Base-by-base conservation (phyloP, 73 alveolate genomes). In the Diophrys sp. region DNA sequence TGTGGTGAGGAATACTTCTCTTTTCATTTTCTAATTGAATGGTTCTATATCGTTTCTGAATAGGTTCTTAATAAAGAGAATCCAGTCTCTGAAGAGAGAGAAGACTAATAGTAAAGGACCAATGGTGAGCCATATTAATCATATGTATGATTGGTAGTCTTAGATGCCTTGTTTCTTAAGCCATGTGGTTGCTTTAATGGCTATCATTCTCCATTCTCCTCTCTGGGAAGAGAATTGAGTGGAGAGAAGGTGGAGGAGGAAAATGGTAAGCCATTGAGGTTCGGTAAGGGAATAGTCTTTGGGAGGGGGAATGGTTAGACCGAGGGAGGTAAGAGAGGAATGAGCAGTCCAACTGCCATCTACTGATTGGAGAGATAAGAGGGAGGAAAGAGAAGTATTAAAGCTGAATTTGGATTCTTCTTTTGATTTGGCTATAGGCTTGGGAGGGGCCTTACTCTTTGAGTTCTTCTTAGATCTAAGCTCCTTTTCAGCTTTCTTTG, bases 141-240 rank as follows among this genome's bases (percentile, higher is more conserved):
- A n/a, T n/a, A n/a, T n/a, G n/a, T n/a, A n/a, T n/a, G n/a, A n/a
- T n/a, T n/a, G n/a, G 18, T 44, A 44, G 18, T 44, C 62, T 5
- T 44, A 11, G 62, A 44, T 44, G 18, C 62, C 62, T 44, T 44
- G 18, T 44, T 44, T 44, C 62, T 44, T 44, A 5, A 44, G 18
- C 62, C 62, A 44, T 44, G 5, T 11, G n/a, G 5, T 44, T 11
- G 62, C 62, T 18, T 44, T 44, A 44, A 44, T 44, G 18, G 62
- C 62, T 11, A 44, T 44, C 62, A 44, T 44, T 44, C 62, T 44
- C 62, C 62, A 44, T 44, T 44, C 62, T 44, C 62, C 62, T 11
- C 62, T 44, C n/a, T 11, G 18, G 5, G 5, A 18, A 44, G 62
- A 44, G 62, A 44, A 75, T 81, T 33, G 54, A 1, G 96, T 93